These are phyloP conservation scores for Exophiala sp. DNA, from an alignment of 2,329 filamentous ascomycete species.

Conservation along the genomic window DNA sequence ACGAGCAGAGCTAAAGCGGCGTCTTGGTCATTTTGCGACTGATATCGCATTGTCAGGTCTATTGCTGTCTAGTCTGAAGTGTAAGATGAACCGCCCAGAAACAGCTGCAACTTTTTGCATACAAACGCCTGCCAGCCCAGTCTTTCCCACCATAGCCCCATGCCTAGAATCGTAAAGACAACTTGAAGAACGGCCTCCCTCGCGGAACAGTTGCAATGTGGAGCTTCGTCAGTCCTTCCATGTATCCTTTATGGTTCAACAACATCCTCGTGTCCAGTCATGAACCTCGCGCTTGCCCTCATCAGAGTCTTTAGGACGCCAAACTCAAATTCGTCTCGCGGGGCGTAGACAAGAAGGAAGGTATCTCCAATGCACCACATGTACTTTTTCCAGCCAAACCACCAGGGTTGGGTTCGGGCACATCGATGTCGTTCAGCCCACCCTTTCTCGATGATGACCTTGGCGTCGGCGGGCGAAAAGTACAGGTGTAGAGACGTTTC, in stretches of 20 bases:
- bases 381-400: conserved; percentile 46
- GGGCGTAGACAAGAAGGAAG: conserved; percentile 70
- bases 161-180: neutral
- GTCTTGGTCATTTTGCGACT: neutral
- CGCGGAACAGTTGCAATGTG: neutral
- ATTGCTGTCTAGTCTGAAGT: too few species aligned
- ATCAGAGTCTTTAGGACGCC: conserved; percentile 45
- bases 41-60: too few species aligned
- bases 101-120: neutral
- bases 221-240: neutral
- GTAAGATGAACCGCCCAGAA: neutral
- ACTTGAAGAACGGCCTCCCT: too few species aligned
- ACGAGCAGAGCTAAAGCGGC: neutral
- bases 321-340: conserved; percentile 62
- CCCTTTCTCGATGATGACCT: conserved; percentile 63
- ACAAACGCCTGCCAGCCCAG: too few species aligned
- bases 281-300: conserved; percentile 20
- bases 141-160: neutral
- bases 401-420: conserved; percentile 54
- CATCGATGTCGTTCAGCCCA: conserved; percentile 68
- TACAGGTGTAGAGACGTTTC: conserved; percentile 75
- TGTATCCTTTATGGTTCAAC: conserved; percentile 8
- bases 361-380: conserved; percentile 19
- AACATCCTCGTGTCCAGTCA: conserved; percentile 17
- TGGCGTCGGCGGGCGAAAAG: conserved; percentile 72